Base-by-base conservation (phyloP, 306 rosid species). In the Cicer cuneatum region DNA sequence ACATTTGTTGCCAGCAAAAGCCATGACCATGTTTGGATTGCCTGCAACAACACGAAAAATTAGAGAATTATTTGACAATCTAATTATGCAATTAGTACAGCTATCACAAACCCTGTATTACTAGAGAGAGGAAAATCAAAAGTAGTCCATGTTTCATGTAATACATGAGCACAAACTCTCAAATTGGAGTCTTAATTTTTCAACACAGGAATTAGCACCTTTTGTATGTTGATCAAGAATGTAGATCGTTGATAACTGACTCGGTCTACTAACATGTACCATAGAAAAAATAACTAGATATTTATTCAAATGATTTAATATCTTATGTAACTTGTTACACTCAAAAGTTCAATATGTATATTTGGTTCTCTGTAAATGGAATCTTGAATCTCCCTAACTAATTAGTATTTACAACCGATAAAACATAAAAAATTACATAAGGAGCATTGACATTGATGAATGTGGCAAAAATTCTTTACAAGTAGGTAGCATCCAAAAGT, bases 21-120 rank as follows among this genome's bases (percentile, higher is more conserved):
- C 90, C 85, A 84, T 66, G 75, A 87, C 90, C 90, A 84, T 79
- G 80, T 77, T 84, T 18, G 90, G 88, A 68, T 87, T 87, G 45
- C 90, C 90, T 87, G 80, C n/a, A 82, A 77, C 78, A 71, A 66
- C 42, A 64, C 21, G 69, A 49, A 73, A 73, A 62, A 49, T 29
- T 43, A 78, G 53, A 10, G 45, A 52, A 78, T 58, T 41, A 47
- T 15, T 58, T 21, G 12, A 72, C 66, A 81, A 64, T 56, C 38
- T 73, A 69, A 52, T 63, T 62, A 80, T 40, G 78, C 57, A 68
- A 62, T 49, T 53, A 12, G 71, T 65, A 12, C 37, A 64, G 37
- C 62, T 35, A 57, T 45, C 35, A 41, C 5, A 66, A 71, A 73
- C 57, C 70, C 8, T 7, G 6, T 24, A 71, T 37, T 70, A 24